phyloP scores from a whole-genome alignment of 495 filamentous ascomycete genomes.

The Chaetomium cochliodes region DNA sequence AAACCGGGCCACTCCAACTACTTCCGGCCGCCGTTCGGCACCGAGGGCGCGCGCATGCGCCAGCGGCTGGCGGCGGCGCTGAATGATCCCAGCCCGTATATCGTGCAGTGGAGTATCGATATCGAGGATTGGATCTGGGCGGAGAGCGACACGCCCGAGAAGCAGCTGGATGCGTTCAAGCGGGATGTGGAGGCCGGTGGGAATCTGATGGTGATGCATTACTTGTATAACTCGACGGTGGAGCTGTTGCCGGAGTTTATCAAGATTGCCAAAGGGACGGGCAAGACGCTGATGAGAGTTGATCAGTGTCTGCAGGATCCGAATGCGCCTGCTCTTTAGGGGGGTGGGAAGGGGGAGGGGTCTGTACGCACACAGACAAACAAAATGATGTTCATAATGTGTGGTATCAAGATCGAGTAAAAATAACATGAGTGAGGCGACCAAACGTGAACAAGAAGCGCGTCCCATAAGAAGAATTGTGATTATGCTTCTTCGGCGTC shows the following conservation, averaged over 20 bases:
- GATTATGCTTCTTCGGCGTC: no score
- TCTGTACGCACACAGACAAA: no score
- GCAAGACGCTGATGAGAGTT: constrained; percentile 70
- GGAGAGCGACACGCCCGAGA: constrained; percentile 60
- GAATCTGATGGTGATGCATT: constrained; percentile 76
- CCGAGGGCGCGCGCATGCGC: constrained; percentile 68
- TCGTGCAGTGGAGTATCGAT: constrained; percentile 75
- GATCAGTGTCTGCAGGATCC: constrained; percentile 78
- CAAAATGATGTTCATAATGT: no score
- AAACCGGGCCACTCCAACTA: constrained; percentile 50
- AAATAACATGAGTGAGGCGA: no score
- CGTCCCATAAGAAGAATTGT: no score
- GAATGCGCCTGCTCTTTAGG: constrained; percentile 56
- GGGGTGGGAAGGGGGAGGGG: not conserved
- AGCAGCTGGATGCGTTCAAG: constrained; percentile 73
- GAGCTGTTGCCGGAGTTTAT: constrained; percentile 68
- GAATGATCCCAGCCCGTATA: constrained; percentile 47
- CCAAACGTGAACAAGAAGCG: no score
- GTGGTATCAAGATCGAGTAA: no score
- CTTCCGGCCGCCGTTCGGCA: constrained; percentile 77
- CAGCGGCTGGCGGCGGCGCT: constrained; percentile 58
- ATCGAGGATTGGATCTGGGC: constrained; percentile 80
- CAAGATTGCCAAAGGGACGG: constrained; percentile 61
- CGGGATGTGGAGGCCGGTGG: constrained; percentile 64
- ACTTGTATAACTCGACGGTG: constrained; percentile 67